These are phyloP conservation scores for Globisporangium ultimum DNA, from an alignment of 352 stramenopile genomes.

Conservation along the genomic window DNA sequence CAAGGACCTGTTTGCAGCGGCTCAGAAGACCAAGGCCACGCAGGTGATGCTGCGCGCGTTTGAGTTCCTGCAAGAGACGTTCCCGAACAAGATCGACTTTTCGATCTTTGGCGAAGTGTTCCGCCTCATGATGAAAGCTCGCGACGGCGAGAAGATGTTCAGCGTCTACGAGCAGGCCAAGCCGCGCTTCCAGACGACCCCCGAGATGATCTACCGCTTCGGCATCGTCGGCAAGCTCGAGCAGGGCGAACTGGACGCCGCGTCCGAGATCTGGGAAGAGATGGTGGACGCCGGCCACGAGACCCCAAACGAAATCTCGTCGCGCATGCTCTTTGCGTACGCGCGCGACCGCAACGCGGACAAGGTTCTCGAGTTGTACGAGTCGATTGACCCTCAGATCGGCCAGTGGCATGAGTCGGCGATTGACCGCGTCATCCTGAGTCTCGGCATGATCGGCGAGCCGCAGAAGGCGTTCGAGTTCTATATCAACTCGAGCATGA, in stretches of 20 bases:
- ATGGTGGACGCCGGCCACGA: conserved; percentile 52
- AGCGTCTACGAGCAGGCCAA: conserved; percentile 46
- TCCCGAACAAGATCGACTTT: conserved; percentile 48
- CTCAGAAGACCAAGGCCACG: conserved; percentile 42
- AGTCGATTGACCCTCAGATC: conserved; percentile 53
- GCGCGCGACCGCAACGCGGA: conserved; percentile 38
- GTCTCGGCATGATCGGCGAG: conserved; percentile 57
- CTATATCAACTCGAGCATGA: conserved; percentile 80
- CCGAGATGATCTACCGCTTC: conserved; percentile 73
- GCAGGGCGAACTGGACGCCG: conserved; percentile 37
- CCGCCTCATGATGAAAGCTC: conserved; percentile 38
- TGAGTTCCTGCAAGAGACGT: conserved; percentile 39
- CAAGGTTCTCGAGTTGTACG: conserved; percentile 48
- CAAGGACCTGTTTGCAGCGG: conserved; percentile 48
- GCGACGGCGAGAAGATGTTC: conserved; percentile 34
- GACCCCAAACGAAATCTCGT: conserved; percentile 67
- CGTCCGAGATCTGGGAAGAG: conserved; percentile 42
- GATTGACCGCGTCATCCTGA: conserved; percentile 70
- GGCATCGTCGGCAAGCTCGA: conserved; percentile 59
- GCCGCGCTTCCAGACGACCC: conserved; percentile 37
- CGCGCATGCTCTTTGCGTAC: conserved; percentile 54
- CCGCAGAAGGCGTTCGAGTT: conserved; percentile 69
- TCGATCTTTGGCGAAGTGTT: conserved; percentile 63
- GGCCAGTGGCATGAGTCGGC: conserved; percentile 65
- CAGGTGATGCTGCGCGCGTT: conserved; percentile 53